Base-by-base conservation (phyloP, 1,284 basidiomycete species). In the Cryptococcus sp. region DNA sequence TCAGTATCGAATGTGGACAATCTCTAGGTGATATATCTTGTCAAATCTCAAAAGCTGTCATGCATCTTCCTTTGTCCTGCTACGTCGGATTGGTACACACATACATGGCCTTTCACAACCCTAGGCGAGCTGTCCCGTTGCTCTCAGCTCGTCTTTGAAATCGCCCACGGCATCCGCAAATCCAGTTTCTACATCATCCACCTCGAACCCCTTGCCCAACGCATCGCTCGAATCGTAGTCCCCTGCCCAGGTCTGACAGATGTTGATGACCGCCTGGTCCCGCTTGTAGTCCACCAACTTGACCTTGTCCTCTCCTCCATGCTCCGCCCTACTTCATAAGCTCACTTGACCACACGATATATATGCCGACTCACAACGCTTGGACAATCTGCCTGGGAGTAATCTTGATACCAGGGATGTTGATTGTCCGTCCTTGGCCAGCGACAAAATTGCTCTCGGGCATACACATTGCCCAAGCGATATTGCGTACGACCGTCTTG, bases 401-500 rank as follows among this genome's bases (percentile, higher is more conserved):
- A 26, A 74, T 62, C 19, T 60, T 68, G 50, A 74, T 70, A 10
- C 74, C 74, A 2, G 74, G 74, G 34, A 75, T 52, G 50, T 72
- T 74, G 55, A 74, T 65, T 21, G 60, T 64, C 45, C 69, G 57
- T 3, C 56, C 53, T 46, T 52, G 51, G n/a, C 63, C 59, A 9
- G 58, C 50, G 31, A 60, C 59, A 45, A 72, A 66, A 36, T 65
- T 59, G 16, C 54, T 54, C 22, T 66, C 69, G 22, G 66, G 63
- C 59, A 75, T 60, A 35, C 58, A 63, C 43, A 73, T 53, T 2
- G 71, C 71, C 49, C 63, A 72, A 1, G 70, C 66, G 41, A 75
- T 72, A 53, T 75, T 75, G 32, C 66, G 52, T 33, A 73, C 63
- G 5, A 75, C 73, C 1, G 78, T 80, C 55, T 77, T 73, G 3